Evolutionary conservation across 352 stramenopile genomes (phyloP).

Genomic region (Lagenidium sp.): DNA sequence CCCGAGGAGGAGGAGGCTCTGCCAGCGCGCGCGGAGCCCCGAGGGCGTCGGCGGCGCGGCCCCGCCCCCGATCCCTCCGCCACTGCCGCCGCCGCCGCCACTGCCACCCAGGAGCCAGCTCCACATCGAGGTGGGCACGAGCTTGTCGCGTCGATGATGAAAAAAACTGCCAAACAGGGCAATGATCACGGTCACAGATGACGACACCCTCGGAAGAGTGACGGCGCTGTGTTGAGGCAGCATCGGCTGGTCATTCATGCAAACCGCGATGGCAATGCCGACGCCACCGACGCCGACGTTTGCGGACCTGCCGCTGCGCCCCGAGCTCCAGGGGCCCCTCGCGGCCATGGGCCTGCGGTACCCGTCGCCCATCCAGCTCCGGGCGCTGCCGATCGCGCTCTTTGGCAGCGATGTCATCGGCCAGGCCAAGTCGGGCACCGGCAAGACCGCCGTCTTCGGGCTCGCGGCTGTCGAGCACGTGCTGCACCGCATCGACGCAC

Average conservation of each 20-base stretch:
- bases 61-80: no score
- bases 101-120: conserved; percentile 26
- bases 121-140: conserved; percentile 26
- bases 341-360: conserved; percentile 36
- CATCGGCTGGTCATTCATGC: no score
- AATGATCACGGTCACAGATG: no score
- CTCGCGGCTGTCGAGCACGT: conserved; percentile 53
- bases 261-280: neutral
- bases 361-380: conserved; percentile 64
- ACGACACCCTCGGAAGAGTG: neutral
- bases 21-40: neutral
- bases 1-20: no score
- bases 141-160: no score
- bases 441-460: conserved; percentile 76
- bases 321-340: conserved; percentile 38
- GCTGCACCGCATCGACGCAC: conserved; percentile 21
- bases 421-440: conserved; percentile 77
- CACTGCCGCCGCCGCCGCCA: no score
- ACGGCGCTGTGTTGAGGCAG: no score
- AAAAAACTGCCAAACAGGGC: no score
- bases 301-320: conserved; percentile 46
- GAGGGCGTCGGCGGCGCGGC: neutral
- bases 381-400: conserved; percentile 55
- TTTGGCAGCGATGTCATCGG: conserved; percentile 77
- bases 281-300: conserved; percentile 23